Conservation (phyloP, 1,284 basidiomycete species). For the Pascua guehoae region DNA sequence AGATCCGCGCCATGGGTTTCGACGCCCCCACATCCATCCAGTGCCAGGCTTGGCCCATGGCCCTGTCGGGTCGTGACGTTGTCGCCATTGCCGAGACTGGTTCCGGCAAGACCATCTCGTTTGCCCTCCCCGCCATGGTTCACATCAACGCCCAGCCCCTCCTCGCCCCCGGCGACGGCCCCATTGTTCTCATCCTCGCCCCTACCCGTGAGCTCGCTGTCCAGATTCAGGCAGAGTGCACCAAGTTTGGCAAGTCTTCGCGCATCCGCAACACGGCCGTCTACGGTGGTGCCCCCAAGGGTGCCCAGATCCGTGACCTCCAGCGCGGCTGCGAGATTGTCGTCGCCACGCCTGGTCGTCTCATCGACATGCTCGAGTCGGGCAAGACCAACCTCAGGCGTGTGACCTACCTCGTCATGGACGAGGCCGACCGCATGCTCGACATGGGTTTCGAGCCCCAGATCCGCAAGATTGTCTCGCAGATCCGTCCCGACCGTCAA, state of each 20-base stretch:
- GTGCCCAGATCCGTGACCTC: conserved; percentile 94
- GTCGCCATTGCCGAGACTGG: conserved; percentile 97
- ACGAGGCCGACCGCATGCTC: conserved; percentile 77
- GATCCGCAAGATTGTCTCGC: conserved; percentile 94
- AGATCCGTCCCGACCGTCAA: conserved; percentile 94
- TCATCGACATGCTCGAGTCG: conserved; percentile 96
- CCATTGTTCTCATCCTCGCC: conserved; percentile 92
- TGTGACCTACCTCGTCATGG: conserved; percentile 97
- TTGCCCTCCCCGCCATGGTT: conserved; percentile 96
- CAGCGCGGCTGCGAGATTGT: conserved; percentile 96
- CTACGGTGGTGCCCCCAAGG: conserved; percentile 98
- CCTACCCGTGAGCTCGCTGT: conserved; percentile 98
- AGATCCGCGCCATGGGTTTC: conserved; percentile 93
- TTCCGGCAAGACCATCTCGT: conserved; percentile 95
- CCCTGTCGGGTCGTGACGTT: conserved; percentile 85
- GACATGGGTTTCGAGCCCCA: conserved; percentile 89
- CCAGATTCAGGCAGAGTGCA: conserved; percentile 97
- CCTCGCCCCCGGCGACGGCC: conserved; percentile 88
- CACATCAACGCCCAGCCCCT: conserved; percentile 99
- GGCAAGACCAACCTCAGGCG: conserved; percentile 94
- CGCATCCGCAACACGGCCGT: conserved; percentile 97
- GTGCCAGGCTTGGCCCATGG: conserved; percentile 98
- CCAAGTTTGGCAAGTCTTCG: conserved; percentile 95
- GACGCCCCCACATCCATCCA: conserved; percentile 86
- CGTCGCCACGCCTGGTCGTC: conserved; percentile 89